These are phyloP conservation scores for Naganishia albida DNA, from an alignment of 1,284 basidiomycete species.

Conservation along the genomic window DNA sequence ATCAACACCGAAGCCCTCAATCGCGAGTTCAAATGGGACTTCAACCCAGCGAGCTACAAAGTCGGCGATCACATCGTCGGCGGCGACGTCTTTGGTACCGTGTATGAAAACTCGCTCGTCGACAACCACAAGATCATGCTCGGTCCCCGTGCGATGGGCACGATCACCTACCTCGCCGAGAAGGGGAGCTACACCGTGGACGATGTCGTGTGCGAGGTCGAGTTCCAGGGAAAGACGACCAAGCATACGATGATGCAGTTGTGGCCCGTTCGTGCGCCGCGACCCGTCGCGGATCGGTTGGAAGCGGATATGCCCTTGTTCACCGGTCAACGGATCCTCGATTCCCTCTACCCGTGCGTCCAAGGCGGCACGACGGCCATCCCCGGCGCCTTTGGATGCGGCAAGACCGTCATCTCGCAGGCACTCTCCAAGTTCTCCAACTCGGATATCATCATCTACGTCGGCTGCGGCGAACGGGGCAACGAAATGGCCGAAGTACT, in stretches of 20 bases:
- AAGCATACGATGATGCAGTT: constrained; percentile 96
- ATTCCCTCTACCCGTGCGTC: constrained; percentile 97
- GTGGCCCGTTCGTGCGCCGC: constrained; percentile 98
- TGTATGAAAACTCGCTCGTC: constrained; percentile 96
- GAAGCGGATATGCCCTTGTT: constrained; percentile 89
- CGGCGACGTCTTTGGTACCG: constrained; percentile 91
- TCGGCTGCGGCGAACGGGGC: constrained; percentile 92
- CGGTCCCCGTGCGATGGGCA: constrained; percentile 87
- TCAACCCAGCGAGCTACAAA: constrained; percentile 80
- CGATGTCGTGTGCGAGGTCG: constrained; percentile 95
- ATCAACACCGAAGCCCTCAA: constrained; percentile 97
- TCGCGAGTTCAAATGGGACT: constrained; percentile 90
- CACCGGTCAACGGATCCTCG: constrained; percentile 95
- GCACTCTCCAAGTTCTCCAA: constrained; percentile 99
- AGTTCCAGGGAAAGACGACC: constrained; percentile 93
- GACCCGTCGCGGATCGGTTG: constrained; percentile 91
- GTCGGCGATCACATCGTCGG: constrained; percentile 96
- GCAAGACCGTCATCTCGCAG: constrained; percentile 94
- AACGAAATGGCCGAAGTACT: constrained; percentile 99
- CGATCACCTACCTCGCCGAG: constrained; percentile 89
- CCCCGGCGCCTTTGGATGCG: constrained; percentile 98
- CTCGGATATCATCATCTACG: constrained; percentile 99
- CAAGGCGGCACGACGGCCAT: constrained; percentile 99
- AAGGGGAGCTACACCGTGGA: constrained; percentile 92
- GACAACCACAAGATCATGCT: constrained; percentile 98